phyloP scores from a whole-genome alignment of 805 yeast genomes.

The Blastobotrys chiropterorum region DNA sequence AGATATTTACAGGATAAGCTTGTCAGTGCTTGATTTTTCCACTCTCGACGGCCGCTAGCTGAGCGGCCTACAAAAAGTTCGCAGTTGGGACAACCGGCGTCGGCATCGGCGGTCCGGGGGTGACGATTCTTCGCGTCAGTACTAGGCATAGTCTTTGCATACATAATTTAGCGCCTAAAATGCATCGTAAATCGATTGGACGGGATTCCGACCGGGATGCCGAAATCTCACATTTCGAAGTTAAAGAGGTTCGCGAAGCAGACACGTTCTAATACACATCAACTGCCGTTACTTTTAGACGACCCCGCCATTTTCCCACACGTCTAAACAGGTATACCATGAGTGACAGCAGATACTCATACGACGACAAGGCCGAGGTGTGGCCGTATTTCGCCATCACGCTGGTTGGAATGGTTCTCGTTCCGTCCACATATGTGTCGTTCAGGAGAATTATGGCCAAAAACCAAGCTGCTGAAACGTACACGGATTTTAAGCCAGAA shows the following conservation, averaged over 20 bases:
- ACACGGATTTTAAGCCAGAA: constrained; percentile 20
- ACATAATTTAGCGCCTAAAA: too few relatives aligned
- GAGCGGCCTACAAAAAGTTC: too few relatives aligned
- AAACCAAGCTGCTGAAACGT: constrained; percentile 6
- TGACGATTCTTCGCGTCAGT: too few relatives aligned
- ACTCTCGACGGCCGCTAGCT: too few relatives aligned
- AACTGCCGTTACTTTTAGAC: neutral
- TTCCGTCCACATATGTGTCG: constrained; percentile 49
- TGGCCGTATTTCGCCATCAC: constrained; percentile 91
- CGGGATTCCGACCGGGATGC: neutral
- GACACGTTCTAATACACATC: neutral
- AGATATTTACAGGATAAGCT: too few relatives aligned
- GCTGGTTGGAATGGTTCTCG: constrained; percentile 54
- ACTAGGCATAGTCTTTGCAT: too few relatives aligned
- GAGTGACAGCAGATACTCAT: constrained; percentile 58
- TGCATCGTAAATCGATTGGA: too few relatives aligned
- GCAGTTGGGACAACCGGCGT: too few relatives aligned
- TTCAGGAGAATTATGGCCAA: constrained; percentile 19
- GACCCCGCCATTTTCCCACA: too few relatives aligned
- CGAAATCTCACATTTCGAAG: neutral
- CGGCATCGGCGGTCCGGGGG: too few relatives aligned
- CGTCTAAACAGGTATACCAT: constrained; percentile 20
- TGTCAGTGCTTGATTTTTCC: neutral
- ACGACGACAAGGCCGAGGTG: constrained; percentile 84
- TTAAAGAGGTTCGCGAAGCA: neutral